These are phyloP conservation scores for Neonectria neomacrospora DNA, from an alignment of 2,329 filamentous ascomycete genomes.

Conservation along the genomic window DNA sequence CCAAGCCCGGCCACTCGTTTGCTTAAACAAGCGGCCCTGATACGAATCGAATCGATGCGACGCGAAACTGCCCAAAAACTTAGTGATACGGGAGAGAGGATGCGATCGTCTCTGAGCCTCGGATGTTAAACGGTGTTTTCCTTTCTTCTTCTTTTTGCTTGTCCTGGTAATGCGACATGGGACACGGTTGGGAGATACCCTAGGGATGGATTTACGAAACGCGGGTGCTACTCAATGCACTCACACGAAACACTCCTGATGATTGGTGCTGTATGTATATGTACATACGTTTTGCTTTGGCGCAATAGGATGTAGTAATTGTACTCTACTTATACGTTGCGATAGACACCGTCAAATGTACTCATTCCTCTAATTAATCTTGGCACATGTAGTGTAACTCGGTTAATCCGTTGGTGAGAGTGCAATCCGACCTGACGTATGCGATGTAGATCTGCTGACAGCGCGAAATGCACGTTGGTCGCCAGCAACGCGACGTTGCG, in stretches of 20 bases:
- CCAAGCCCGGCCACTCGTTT: conserved; percentile 40
- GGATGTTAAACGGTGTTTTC: neutral
- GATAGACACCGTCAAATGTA: neutral
- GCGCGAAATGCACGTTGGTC: conserved; percentile 5
- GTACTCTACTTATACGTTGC: neutral
- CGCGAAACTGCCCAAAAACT: neutral
- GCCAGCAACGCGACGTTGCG: neutral
- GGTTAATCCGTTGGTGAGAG: neutral
- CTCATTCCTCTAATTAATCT: neutral
- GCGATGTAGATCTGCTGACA: neutral
- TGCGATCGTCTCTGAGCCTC: neutral
- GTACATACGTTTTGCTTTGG: neutral
- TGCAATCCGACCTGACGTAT: neutral
- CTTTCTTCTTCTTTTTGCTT: conserved; percentile 1
- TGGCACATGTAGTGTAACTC: neutral
- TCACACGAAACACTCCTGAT: conserved; percentile 10
- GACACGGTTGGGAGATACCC: conserved; percentile 23
- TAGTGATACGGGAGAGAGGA: neutral
- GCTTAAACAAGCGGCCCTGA: conserved; percentile 19
- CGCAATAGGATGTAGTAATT: neutral
- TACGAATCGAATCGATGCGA: conserved; percentile 13
- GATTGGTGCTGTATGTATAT: conserved; percentile 10
- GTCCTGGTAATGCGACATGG: conserved; percentile 16
- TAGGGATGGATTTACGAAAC: conserved; percentile 13
- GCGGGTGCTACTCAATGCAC: neutral